A percentile compares a stretch with the other conserved stretches of the same genome.
These are phyloP conservation scores for Martensiomyces pterosporus DNA, from an alignment of 192 early-diverging fungal genomes.

Conservation along the genomic window DNA sequence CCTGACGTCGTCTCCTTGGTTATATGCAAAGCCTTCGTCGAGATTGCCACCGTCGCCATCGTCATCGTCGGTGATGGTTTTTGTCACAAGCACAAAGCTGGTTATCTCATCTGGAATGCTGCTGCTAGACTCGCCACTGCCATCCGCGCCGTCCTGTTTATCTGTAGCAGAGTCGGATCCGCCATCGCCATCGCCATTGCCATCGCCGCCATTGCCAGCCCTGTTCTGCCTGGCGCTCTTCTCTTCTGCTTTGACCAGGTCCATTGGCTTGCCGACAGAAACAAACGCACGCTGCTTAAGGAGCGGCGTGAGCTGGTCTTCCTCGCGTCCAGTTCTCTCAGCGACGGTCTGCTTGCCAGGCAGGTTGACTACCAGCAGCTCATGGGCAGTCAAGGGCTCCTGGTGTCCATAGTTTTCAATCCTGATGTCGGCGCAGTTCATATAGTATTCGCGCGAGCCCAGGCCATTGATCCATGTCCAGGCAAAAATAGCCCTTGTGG, in stretches of 20 bases:
- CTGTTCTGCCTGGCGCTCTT: background rate
- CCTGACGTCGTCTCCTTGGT: conserved; percentile 29
- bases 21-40: conserved; percentile 30
- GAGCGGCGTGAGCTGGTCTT: conserved; percentile 28
- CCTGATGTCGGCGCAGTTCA: conserved; percentile 62
- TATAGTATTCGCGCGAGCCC: conserved; percentile 62
- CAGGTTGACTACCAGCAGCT: conserved; percentile 47
- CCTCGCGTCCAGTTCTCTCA: conserved; percentile 35
- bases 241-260: conserved; percentile 14
- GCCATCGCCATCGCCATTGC: background rate
- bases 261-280: conserved; percentile 30
- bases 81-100: conserved; percentile 32
- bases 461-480: conserved; percentile 66
- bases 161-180: conserved; percentile 23
- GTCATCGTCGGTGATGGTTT: conserved; percentile 26
- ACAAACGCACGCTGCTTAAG: conserved; percentile 40
- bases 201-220: background rate
- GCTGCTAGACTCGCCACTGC: conserved; percentile 2
- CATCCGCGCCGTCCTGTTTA: conserved; percentile 3
- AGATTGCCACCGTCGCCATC: conserved; percentile 11
- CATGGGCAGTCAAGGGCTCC: conserved; percentile 41
- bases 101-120: conserved; percentile 28
- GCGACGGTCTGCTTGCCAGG: conserved; percentile 26
- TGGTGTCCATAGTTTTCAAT: conserved; percentile 50
- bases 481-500: conserved; percentile 52